Conservation (phyloP, 768 basidiomycete species). For the Boletus reticuloceps region DNA sequence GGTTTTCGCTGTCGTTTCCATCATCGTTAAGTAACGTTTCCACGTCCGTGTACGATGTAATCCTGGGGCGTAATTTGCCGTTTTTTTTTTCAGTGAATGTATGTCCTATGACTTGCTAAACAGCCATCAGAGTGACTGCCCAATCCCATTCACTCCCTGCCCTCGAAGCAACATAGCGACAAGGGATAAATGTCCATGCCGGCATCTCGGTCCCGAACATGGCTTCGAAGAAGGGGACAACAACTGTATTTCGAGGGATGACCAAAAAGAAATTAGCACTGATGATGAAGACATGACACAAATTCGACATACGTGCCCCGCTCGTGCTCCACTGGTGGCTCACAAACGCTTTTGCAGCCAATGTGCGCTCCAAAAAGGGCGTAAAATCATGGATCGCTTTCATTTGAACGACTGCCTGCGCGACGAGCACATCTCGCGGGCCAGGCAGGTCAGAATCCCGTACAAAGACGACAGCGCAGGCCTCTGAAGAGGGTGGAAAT, state of each 20-base stretch:
- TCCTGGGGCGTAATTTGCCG: neutral
- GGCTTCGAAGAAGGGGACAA: conserved; percentile 15
- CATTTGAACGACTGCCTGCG: conserved; percentile 11
- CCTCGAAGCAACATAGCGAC: conserved; percentile 20
- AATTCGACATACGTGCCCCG: conserved; percentile 16
- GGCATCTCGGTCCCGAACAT: conserved; percentile 26
- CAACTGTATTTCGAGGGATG: conserved; percentile 5
- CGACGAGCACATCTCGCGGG: conserved; percentile 6
- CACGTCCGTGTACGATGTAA: neutral
- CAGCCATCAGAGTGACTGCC: conserved; percentile 28
- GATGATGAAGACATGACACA: neutral
- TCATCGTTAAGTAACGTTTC: neutral
- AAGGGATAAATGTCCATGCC: conserved; percentile 27
- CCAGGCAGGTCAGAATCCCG: conserved; percentile 25
- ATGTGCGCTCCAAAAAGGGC: conserved; percentile 21
- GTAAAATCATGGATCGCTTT: conserved; percentile 11
- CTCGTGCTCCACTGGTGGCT: conserved; percentile 1
- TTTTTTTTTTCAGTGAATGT: neutral
- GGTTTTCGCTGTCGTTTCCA: neutral
- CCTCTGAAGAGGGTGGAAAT: conserved; percentile 38
- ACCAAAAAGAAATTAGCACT: neutral
- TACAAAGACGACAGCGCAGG: conserved; percentile 45
- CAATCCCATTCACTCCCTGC: conserved; percentile 24
- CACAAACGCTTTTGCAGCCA: conserved; percentile 28
- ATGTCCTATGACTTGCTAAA: conserved; percentile 8